Conservation (phyloP, 768 basidiomycete species). For the Pulveroboletus sp. region DNA sequence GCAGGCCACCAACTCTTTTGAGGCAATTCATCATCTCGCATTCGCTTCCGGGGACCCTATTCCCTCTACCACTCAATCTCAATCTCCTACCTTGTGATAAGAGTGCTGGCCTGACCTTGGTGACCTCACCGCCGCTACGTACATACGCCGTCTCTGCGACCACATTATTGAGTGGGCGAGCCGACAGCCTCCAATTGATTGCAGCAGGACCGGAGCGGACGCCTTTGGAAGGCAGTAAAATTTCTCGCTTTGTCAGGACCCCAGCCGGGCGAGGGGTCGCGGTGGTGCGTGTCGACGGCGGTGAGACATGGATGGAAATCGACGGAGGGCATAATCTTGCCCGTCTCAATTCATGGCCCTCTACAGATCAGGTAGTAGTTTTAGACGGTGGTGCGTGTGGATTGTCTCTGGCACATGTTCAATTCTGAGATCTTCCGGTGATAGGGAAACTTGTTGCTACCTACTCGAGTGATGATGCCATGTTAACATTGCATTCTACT, state of each 20-base stretch:
- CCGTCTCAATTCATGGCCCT: slow-evolving; percentile 50
- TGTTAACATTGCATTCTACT: slow-evolving; percentile 53
- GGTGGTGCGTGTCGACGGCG: slow-evolving; percentile 55
- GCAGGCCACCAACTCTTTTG: slow-evolving; percentile 80
- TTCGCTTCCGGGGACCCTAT: slow-evolving; percentile 48
- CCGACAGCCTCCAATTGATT: slow-evolving; percentile 49
- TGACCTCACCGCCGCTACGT: slow-evolving; percentile 65
- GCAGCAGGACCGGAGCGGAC: slow-evolving; percentile 40
- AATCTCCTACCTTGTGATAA: slow-evolving; percentile 51
- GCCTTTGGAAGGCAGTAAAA: slow-evolving; percentile 47
- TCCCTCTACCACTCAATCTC: slow-evolving; percentile 48
- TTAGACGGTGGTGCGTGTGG: slow-evolving; percentile 55
- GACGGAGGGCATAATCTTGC: slow-evolving; percentile 47
- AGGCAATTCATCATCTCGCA: slow-evolving; percentile 74
- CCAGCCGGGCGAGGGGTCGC: slow-evolving; percentile 77
- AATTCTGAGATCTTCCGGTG: slow-evolving; percentile 9
- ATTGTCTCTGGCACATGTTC: not conserved
- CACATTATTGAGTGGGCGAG: slow-evolving; percentile 58
- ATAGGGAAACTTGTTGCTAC: slow-evolving; percentile 57
- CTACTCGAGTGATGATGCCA: slow-evolving; percentile 47
- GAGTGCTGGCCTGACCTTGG: slow-evolving; percentile 47
- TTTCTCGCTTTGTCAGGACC: slow-evolving; percentile 68
- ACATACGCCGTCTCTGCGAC: slow-evolving; percentile 57
- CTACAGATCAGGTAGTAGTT: slow-evolving; percentile 67
- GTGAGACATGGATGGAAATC: slow-evolving; percentile 62